Evolutionary conservation across 805 yeast genomes (phyloP).

Genomic region (Torulaspora indica): DNA sequence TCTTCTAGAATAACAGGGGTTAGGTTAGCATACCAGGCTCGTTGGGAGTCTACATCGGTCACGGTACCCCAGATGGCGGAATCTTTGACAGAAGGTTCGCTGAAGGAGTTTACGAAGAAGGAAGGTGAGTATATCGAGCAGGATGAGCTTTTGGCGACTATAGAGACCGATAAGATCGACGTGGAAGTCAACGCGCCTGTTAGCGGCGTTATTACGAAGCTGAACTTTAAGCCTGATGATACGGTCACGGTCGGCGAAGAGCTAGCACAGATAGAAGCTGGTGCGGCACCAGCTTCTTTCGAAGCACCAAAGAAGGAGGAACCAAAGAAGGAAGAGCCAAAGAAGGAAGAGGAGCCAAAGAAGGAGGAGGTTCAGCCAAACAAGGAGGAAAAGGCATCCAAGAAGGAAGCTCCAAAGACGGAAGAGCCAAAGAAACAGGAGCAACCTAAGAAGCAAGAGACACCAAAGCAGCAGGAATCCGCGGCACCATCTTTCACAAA

Average conservation of each 20-base stretch:
- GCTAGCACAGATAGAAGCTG: slow-evolving; percentile 77
- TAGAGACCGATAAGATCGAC: slow-evolving; percentile 97
- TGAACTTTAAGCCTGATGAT: slow-evolving; percentile 78
- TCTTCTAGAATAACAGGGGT: slow-evolving; percentile 16
- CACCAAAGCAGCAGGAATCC: slow-evolving; percentile 28
- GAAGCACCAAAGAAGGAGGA: slow-evolving; percentile 37
- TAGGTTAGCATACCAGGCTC: slow-evolving; percentile 12
- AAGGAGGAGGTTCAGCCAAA: slow-evolving; percentile 11
- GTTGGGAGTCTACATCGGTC: slow-evolving; percentile 48
- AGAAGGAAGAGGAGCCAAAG: slow-evolving; percentile 21
- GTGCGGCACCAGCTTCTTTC: slow-evolving; percentile 49
- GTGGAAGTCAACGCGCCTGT: slow-evolving; percentile 95
- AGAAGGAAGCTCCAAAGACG: slow-evolving; percentile 35
- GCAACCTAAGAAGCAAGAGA: slow-evolving; percentile 26
- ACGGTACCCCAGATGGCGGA: slow-evolving; percentile 99
- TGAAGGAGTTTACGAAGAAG: slow-evolving; percentile 59
- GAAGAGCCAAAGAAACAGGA: slow-evolving; percentile 23
- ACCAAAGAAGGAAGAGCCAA: slow-evolving; percentile 32
- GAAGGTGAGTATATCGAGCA: slow-evolving; percentile 84
- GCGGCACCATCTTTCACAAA: slow-evolving; percentile 40
- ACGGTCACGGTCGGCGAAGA: slow-evolving; percentile 97
- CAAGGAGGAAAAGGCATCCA: slow-evolving; percentile 17
- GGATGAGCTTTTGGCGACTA: slow-evolving; percentile 92
- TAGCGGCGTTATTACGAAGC: slow-evolving; percentile 81
- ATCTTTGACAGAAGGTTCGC: slow-evolving; percentile 94